Evolutionary conservation across 2,329 filamentous ascomycete species (phyloP), one percentile per base, ranked within the genome.

Genomic region (Fusarium chuoi): DNA sequence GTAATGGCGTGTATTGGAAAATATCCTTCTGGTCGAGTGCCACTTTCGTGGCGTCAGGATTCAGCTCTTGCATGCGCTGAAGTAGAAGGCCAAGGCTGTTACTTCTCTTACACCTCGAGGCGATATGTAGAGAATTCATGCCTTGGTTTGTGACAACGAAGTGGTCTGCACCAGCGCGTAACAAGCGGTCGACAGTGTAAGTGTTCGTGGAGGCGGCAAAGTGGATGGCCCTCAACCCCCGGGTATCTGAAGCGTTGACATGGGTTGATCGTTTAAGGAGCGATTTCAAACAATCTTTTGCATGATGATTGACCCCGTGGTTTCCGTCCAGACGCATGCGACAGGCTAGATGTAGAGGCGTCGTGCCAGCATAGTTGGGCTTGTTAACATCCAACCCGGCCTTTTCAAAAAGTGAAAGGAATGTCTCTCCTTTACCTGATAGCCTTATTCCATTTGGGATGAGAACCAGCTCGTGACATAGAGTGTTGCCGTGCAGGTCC

Each of bases 81-180:
- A 76, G 61, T 9, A 76, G 30, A n/a, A 60, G n/a, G 1, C 69
- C 71, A 4, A 76, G 18, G 4, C 24, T 61, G 26, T 75, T 74
- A 20, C 55, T 68, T 59, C 51, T 41, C 15, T 63, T 68, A 24
- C 69, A 76, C 22, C 71, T 66, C 15, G 74, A 44, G 15, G 74
- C 66, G 13, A 76, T 76, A n/a, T 76, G 71, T 4, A 76, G 41
- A 18, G 24, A 39, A 45, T 76, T 76, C 52, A 63, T 66, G 12
- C 57, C 65, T 35, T 76, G 61, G 8, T 46, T 36, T 9, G 71
- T 75, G 4, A 42, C 36, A 15, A 33, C 59, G 39, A 76, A 76
- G 4, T 71, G 68, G 42, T 76, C 66, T 26, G 68, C 74, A 1
- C 71, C 69, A 9, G 44, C 71, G 12, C 35, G 42, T 8, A 73